Base-by-base conservation (phyloP, 2,329 filamentous ascomycete genomes). In the Venturia oleaginea region DNA sequence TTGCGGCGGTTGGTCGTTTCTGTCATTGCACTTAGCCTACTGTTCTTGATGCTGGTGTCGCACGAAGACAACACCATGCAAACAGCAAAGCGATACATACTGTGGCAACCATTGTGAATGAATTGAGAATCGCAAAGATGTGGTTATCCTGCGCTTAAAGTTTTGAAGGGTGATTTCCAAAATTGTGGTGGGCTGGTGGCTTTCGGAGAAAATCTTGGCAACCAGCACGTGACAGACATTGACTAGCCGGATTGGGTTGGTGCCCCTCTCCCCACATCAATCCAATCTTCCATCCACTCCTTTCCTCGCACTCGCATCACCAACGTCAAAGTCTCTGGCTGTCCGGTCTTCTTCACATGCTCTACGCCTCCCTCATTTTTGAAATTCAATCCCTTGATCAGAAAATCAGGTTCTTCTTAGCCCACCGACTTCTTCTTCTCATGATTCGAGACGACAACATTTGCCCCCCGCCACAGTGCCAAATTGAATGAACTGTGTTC, bases 61-160 rank as follows among this genome's bases (percentile, higher is more conserved):
- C 51, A 30, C 19, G 51, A 34, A 57, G 51, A 57, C 51, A 15
- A 57, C 51, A 57, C 51, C 51, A 57, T 32, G 27, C 51, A 57
- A 90, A 90, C 91, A 96, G 92, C 92, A 96, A 95, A 96, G 92
- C 92, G 81, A 79, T 86, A 96, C 92, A 82, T 96, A 97, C 92
- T 82, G 83, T 83, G 80, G 88, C 85, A 70, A 72, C 73, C 70
- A 70, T 69, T 69, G 70, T 70, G 51, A 57, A 69, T 68, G 68
- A 68, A 67, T 69, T 67, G 67, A 71, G 73, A 73, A 79, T 80
- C 88, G 88, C 88, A 92, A 91, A 92, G 88, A 92, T 78, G 83
- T 94, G 80, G 81, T 82, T 89, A 94, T 94, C 91, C 91, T 94
- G 88, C 91, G 91, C 84, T 82, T 76, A 42, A 27, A 32, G 42